Evolutionary conservation across 1,284 basidiomycete species (phyloP).

Genomic region (Cerrena zonata): DNA sequence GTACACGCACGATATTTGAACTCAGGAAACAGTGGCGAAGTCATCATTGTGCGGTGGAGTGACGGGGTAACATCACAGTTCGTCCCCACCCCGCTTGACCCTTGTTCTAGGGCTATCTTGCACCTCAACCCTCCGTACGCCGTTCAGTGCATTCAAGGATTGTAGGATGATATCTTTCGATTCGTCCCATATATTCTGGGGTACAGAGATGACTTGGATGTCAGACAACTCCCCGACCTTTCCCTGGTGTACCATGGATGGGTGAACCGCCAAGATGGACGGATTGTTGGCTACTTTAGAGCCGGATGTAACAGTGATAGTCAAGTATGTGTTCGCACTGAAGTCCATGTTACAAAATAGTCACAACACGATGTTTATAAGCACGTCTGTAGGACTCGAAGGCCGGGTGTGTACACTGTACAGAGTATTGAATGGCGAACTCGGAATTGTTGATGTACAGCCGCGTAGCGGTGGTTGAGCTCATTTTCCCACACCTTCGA

Average conservation of each 20-base stretch:
- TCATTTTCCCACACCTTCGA: too few relatives aligned
- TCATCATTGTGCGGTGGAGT: too few relatives aligned
- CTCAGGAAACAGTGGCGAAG: too few relatives aligned
- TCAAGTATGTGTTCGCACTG: constrained; percentile 22
- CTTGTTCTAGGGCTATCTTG: too few relatives aligned
- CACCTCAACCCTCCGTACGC: too few relatives aligned
- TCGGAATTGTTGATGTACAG: background rate
- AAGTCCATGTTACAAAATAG: constrained; percentile 19
- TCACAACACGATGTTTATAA: constrained; percentile 11
- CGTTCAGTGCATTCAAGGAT: too few relatives aligned
- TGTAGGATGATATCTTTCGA: too few relatives aligned
- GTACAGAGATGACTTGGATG: constrained; percentile 27
- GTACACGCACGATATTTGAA: too few relatives aligned
- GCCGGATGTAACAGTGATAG: constrained; percentile 24
- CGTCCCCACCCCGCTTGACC: too few relatives aligned
- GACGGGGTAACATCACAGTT: too few relatives aligned
- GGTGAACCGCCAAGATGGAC: constrained; percentile 19
- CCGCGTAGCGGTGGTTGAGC: background rate
- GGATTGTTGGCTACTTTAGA: constrained; percentile 20
- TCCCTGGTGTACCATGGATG: constrained; percentile 22
- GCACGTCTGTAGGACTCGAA: background rate
- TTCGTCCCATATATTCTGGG: constrained; percentile 20
- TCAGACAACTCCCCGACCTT: constrained; percentile 25
- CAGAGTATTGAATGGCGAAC: background rate
- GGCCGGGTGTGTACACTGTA: background rate